phyloP scores from a whole-genome alignment of 768 basidiomycete genomes.

The Boletus fagicola region DNA sequence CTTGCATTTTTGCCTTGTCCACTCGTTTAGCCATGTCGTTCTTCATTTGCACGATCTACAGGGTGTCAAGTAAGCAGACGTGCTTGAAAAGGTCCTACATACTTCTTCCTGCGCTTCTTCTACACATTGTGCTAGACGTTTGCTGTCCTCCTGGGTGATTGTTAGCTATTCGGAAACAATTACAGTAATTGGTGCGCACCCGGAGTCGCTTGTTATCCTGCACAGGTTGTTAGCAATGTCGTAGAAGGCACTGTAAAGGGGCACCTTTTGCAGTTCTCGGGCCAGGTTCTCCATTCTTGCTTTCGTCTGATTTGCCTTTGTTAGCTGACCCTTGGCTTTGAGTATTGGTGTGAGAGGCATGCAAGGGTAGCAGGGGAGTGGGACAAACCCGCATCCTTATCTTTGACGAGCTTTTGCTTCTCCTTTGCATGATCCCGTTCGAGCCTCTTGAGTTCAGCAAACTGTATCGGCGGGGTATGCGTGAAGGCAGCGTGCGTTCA shows the following conservation, averaged over 20 bases:
- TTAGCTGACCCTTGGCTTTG: constrained; percentile 77
- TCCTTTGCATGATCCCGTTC: constrained; percentile 90
- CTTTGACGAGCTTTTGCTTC: constrained; percentile 86
- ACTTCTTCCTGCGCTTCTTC: constrained; percentile 88
- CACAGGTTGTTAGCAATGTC: constrained; percentile 16
- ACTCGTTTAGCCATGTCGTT: constrained; percentile 76
- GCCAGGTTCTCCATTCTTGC: constrained; percentile 89
- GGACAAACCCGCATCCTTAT: constrained; percentile 79
- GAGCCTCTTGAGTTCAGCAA: constrained; percentile 82
- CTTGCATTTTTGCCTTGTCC: constrained; percentile 75
- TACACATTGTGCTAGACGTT: constrained; percentile 74
- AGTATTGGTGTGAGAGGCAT: constrained; percentile 15
- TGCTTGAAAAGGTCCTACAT: constrained; percentile 7
- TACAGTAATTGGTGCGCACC: constrained; percentile 43
- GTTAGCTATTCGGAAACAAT: constrained; percentile 21
- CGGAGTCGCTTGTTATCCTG: constrained; percentile 89
- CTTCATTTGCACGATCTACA: constrained; percentile 78
- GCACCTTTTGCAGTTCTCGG: constrained; percentile 84
- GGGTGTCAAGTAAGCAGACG: constrained; percentile 3
- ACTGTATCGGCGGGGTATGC: constrained; percentile 46
- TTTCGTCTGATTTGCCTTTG: constrained; percentile 86
- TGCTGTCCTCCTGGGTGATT: constrained; percentile 71
- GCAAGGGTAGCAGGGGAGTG: constrained; percentile 1
- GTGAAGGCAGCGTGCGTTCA: constrained; percentile 18
- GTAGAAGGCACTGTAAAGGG: constrained; percentile 4